Evolutionary conservation across 1,284 basidiomycete species (phyloP), one percentile per base, ranked within the genome.

Genomic region (Uromyces viciae-fabae): DNA sequence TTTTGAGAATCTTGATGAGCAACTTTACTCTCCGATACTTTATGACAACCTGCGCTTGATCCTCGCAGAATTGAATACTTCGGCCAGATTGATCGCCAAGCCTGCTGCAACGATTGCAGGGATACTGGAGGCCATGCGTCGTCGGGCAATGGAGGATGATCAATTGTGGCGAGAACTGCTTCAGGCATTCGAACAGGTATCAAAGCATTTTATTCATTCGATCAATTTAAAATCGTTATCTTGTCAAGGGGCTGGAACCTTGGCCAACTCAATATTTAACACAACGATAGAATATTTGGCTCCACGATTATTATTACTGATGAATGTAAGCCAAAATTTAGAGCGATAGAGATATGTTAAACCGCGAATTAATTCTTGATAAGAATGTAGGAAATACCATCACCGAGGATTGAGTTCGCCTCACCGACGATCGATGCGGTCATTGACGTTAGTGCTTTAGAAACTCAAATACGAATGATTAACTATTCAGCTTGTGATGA

Each of bases 331-430:
- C 38, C n/a, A 36, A 54, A 11, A 49, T 49, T 11, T 49, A 11
- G 46, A 49, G 11, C 54, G 7, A 33, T 31, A 22, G 3, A 31
- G 2, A 71, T 66, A 19, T 19, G 9, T 42, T 46, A 25, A 69
- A 66, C 31, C 17, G 7, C 8, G 28, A 15, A 28, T 42, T 5
- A 69, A 9, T 43, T 46, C 1, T 31, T 40, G 7, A 46, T 64
- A 64, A 31, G 46, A n/a, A n/a, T 33, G 42, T 36, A 78, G 75
- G 75, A 78, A 69, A 78, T 78, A 38, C 75, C 75, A 33, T 69
- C 66, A 28, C 75, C 75, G 58, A 56, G 75, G 46, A 78, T 78
- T 25, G 75, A 78, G 40, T 78, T 68, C 42, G 64, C 69, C 17
- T 78, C 75, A 5, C 62, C 52, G 2, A 56, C 42, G 40, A 28